Percentiles rank a stretch among this genome's conserved stretches.
These are phyloP conservation scores for Ceratobasidium sp. DNA, from an alignment of 1,284 basidiomycete genomes.

Conservation along the genomic window DNA sequence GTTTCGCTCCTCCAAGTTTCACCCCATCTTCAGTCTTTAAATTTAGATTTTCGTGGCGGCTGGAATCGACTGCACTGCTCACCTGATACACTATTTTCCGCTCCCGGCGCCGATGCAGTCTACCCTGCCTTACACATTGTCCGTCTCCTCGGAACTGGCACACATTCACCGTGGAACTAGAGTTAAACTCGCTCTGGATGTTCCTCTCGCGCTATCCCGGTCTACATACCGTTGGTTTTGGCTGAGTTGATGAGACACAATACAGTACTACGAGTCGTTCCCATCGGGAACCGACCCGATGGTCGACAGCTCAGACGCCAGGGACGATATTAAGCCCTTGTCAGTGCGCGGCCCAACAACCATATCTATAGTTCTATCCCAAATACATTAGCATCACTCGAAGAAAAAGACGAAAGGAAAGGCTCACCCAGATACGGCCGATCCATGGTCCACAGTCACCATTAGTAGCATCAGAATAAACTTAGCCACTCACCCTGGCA, in stretches of 20 bases:
- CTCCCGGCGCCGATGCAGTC: neutral
- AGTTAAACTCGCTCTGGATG: neutral
- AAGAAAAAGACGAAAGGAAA: slow-evolving; percentile 4
- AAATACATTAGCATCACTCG: slow-evolving; percentile 55
- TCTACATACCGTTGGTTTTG: neutral
- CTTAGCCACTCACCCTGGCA: slow-evolving; percentile 87
- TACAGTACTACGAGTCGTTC: no score
- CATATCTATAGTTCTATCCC: slow-evolving; percentile 94
- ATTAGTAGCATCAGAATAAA: slow-evolving; percentile 99
- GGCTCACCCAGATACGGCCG: slow-evolving; percentile 82
- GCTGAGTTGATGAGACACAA: no score
- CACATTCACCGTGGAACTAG: neutral
- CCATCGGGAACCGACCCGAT: no score
- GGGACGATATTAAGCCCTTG: slow-evolving; percentile 97
- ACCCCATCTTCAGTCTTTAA: neutral
- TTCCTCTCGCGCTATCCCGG: neutral
- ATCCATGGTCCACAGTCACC: slow-evolving; percentile 98
- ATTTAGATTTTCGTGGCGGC: neutral
- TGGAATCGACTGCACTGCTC: neutral
- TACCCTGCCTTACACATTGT: neutral
- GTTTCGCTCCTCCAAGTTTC: neutral
- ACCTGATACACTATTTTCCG: neutral
- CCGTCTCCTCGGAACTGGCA: neutral
- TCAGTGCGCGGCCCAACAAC: slow-evolving; percentile 98
- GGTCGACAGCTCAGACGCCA: slow-evolving; percentile 95